phyloP scores from a whole-genome alignment of 2,329 filamentous ascomycete species.

The Penicillium sumatraense region DNA sequence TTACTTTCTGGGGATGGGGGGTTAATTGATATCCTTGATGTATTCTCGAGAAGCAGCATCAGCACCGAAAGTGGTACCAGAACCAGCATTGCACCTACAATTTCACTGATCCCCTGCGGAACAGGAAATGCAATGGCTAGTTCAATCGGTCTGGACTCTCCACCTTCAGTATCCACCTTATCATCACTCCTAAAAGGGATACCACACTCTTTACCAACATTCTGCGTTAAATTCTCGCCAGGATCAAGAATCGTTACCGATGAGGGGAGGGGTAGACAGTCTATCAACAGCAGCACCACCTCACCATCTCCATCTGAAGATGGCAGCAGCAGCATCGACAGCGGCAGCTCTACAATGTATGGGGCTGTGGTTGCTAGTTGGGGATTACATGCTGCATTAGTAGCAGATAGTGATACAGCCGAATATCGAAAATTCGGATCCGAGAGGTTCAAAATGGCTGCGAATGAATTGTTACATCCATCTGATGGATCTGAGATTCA shows the following conservation, averaged over 20 bases:
- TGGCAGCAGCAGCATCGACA: conserved; percentile 13
- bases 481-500: conserved; percentile 58
- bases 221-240: conserved; percentile 64
- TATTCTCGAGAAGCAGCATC: conserved; percentile 44
- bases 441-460: conserved; percentile 83
- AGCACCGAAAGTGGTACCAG: conserved; percentile 6
- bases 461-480: conserved; percentile 71
- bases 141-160: conserved; percentile 38
- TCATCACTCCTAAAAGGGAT: conserved; percentile 65
- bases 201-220: conserved; percentile 63
- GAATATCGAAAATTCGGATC: conserved; percentile 78
- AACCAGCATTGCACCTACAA: conserved; percentile 54
- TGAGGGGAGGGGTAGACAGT: conserved; percentile 49
- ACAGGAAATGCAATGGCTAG: conserved; percentile 53
- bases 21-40: conserved; percentile 79
- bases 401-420: conserved; percentile 86
- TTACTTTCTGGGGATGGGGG: conserved; percentile 89
- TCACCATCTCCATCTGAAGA: too few relatives aligned
- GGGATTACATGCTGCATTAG: conserved; percentile 84
- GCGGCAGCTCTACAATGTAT: conserved; percentile 51
- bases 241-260: conserved; percentile 55
- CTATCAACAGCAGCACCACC: conserved; percentile 16
- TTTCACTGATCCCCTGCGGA: conserved; percentile 60
- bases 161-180: conserved; percentile 48
- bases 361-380: conserved; percentile 88